phyloP scores from a whole-genome alignment of 768 basidiomycete genomes.

The Coprinopsis marcescibilis region DNA sequence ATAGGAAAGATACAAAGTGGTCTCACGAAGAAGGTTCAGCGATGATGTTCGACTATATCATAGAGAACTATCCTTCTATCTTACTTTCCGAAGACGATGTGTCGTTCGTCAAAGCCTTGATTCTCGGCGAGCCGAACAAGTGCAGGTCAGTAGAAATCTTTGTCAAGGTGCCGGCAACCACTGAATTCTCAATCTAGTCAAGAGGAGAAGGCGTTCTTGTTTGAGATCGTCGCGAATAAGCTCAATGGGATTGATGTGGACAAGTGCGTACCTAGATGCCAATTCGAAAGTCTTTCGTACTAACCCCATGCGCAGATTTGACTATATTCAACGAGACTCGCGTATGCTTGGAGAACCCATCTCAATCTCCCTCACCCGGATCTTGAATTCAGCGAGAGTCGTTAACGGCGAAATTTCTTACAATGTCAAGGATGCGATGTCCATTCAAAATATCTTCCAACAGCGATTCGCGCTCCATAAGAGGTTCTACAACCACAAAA shows the following conservation, averaged over 20 bases:
- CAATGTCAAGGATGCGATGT: constrained; percentile 74
- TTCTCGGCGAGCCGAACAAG: constrained; percentile 50
- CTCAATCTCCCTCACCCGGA: constrained; percentile 48
- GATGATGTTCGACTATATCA: constrained; percentile 73
- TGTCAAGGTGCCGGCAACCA: neutral
- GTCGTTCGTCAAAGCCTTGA: constrained; percentile 70
- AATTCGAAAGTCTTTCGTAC: neutral
- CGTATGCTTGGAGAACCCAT: constrained; percentile 63
- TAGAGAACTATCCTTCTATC: constrained; percentile 49
- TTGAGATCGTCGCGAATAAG: constrained; percentile 81
- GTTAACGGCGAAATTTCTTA: constrained; percentile 74
- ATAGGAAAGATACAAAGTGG: constrained; percentile 52
- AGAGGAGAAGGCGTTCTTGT: constrained; percentile 65
- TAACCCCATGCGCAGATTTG: constrained; percentile 44
- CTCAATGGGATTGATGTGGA: constrained; percentile 83
- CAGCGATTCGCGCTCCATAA: constrained; percentile 80
- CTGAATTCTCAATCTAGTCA: constrained; percentile 19
- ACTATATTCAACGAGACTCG: constrained; percentile 75
- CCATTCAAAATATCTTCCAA: constrained; percentile 67
- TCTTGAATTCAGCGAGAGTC: constrained; percentile 71
- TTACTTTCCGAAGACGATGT: constrained; percentile 43
- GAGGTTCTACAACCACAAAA: constrained; percentile 77
- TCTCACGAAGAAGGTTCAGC: constrained; percentile 75
- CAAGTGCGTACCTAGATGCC: constrained; percentile 46
- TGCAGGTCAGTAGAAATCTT: constrained; percentile 43